Evolutionary conservation across 192 early-diverging fungal genomes (phyloP).

Genomic region (Tieghemiomyces parasiticus): DNA sequence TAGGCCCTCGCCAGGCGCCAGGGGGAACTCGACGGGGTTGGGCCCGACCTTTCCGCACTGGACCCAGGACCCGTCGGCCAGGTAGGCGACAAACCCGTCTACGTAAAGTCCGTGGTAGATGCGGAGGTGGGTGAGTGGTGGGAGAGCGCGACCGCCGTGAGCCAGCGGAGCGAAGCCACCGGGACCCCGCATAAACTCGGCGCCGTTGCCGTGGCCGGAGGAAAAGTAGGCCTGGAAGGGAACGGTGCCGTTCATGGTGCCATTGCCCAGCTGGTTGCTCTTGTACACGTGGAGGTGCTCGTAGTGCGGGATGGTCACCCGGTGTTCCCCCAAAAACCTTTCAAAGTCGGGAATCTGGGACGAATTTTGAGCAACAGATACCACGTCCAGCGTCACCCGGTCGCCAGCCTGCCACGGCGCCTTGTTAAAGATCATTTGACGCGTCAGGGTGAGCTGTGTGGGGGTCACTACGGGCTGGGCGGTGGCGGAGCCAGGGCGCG

Average conservation of each 20-base stretch:
- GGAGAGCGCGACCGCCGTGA: not conserved
- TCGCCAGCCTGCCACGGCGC: constrained; percentile 20
- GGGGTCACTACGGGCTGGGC: too few relatives aligned
- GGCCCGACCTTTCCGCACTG: constrained; percentile 29
- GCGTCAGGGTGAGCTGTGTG: constrained; percentile 14
- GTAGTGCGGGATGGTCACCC: constrained; percentile 15
- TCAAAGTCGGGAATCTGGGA: constrained; percentile 15
- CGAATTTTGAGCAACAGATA: constrained; percentile 17
- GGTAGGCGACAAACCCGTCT: constrained; percentile 31
- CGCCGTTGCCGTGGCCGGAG: constrained; percentile 13
- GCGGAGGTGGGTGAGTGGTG: constrained; percentile 11
- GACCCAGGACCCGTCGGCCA: constrained; percentile 25
- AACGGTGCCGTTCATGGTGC: constrained; percentile 21
- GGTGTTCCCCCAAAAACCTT: constrained; percentile 3
- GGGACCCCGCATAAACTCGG: constrained; percentile 14
- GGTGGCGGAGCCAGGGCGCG: constrained; percentile 15
- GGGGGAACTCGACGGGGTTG: constrained; percentile 16
- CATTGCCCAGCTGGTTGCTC: constrained; percentile 20
- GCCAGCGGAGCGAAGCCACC: constrained; percentile 13
- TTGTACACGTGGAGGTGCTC: constrained; percentile 12
- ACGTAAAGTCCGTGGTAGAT: constrained; percentile 30
- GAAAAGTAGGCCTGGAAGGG: constrained; percentile 17
- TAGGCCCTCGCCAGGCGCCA: constrained; percentile 32
- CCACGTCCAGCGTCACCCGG: constrained; percentile 20
- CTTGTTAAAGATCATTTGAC: constrained; percentile 10